These are phyloP conservation scores for Omphalotus guepiniiformis DNA, from an alignment of 768 basidiomycete species.

Conservation along the genomic window DNA sequence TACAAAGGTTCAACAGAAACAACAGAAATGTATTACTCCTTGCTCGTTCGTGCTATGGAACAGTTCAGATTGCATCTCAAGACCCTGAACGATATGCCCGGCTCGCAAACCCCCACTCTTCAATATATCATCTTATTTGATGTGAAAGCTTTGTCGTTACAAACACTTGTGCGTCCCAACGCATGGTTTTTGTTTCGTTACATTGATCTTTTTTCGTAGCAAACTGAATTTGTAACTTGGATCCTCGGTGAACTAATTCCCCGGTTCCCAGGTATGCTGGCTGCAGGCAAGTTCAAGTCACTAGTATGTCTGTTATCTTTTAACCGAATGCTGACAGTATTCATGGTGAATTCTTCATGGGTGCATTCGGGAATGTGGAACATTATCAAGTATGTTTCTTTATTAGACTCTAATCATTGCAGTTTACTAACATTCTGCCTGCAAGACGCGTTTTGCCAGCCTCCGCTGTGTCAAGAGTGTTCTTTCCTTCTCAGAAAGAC, in stretches of 20 bases:
- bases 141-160: slow-evolving; percentile 50
- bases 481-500: slow-evolving; percentile 57
- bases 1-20: slow-evolving; percentile 35
- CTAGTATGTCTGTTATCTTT: slow-evolving; percentile 12
- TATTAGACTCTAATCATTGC: neutral
- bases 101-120: slow-evolving; percentile 37
- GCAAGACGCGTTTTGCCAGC: slow-evolving; percentile 59
- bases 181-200: neutral
- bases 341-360: slow-evolving; percentile 75
- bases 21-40: slow-evolving; percentile 27
- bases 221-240: slow-evolving; percentile 63
- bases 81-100: slow-evolving; percentile 35
- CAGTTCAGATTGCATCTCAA: slow-evolving; percentile 53
- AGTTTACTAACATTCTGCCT: slow-evolving; percentile 8
- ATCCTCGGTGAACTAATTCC: slow-evolving; percentile 62
- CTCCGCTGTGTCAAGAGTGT: slow-evolving; percentile 55
- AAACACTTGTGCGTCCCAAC: slow-evolving; percentile 45
- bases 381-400: slow-evolving; percentile 46
- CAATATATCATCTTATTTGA: slow-evolving; percentile 72
- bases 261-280: slow-evolving; percentile 72
- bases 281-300: slow-evolving; percentile 46
- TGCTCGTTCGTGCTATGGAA: slow-evolving; percentile 50
- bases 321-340: slow-evolving; percentile 35
- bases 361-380: slow-evolving; percentile 65
- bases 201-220: slow-evolving; percentile 1